A percentile compares a stretch with the other conserved stretches of the same genome.
Conservation (phyloP, 768 basidiomycete species). For the Mycena indigotica region DNA sequence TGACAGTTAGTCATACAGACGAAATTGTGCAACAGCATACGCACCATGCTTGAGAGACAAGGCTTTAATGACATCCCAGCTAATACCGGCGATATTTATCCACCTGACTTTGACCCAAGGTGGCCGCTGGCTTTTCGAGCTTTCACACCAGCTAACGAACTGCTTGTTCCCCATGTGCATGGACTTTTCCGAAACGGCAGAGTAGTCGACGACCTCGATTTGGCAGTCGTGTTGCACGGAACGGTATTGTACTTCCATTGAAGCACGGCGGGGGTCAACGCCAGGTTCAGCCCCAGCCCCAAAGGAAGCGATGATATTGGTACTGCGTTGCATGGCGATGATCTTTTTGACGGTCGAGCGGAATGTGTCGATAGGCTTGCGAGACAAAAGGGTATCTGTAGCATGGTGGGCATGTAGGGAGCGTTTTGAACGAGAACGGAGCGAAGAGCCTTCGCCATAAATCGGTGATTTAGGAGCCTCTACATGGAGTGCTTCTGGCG, state of each 20-base stretch:
- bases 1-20: conserved; percentile 7
- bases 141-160: conserved; percentile 49
- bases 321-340: conserved; percentile 45
- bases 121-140: conserved; percentile 27
- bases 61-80: conserved; percentile 66
- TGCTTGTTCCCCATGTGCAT: conserved; percentile 52
- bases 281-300: conserved; percentile 66
- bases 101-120: conserved; percentile 56
- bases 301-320: conserved; percentile 29
- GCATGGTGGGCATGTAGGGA: conserved; percentile 12
- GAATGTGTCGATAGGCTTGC: conserved; percentile 39
- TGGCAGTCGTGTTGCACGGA: conserved; percentile 57
- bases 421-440: conserved; percentile 18
- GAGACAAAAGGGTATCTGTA: background rate
- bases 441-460: conserved; percentile 15
- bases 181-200: conserved; percentile 44
- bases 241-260: conserved; percentile 49
- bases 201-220: conserved; percentile 66
- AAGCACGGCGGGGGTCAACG: conserved; percentile 55
- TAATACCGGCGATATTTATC: conserved; percentile 64
- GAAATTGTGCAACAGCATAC: too few species aligned
- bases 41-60: conserved; percentile 60
- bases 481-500: background rate
- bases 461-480: conserved; percentile 7
- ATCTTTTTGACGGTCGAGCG: conserved; percentile 44